A percentile compares a stretch with the other conserved stretches of the same genome.
These are phyloP conservation scores for Globisporangium lucens DNA, from an alignment of 352 stramenopile species.

Conservation along the genomic window DNA sequence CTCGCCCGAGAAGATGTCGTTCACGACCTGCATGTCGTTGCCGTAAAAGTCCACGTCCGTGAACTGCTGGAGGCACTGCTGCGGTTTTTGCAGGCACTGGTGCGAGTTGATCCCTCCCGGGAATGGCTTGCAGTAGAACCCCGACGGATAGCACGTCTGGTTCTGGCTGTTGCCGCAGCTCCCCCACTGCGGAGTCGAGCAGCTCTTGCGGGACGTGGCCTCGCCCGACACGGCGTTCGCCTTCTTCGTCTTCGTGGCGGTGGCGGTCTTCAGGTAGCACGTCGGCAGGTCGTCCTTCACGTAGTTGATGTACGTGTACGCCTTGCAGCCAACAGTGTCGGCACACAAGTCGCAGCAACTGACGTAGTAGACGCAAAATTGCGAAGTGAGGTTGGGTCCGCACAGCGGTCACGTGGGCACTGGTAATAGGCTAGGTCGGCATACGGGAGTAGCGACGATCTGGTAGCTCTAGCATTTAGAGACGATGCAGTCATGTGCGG, in stretches of 20 bases:
- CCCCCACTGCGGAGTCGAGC: slow-evolving; percentile 17
- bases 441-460: too few species aligned
- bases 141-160: slow-evolving; percentile 30
- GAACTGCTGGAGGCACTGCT: slow-evolving; percentile 30
- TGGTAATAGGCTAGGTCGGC: too few species aligned
- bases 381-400: too few species aligned
- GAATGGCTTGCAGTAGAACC: slow-evolving; percentile 47
- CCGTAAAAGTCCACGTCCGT: slow-evolving; percentile 37
- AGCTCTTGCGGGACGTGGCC: slow-evolving; percentile 15
- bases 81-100: slow-evolving; percentile 36
- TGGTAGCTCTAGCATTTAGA: too few species aligned
- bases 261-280: slow-evolving; percentile 18
- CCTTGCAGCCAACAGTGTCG: slow-evolving; percentile 9
- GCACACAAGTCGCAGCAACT: slow-evolving; percentile 16
- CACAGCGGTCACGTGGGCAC: too few species aligned
- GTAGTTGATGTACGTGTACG: slow-evolving; percentile 20
- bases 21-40: slow-evolving; percentile 30
- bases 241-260: neutral
- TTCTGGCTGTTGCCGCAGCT: slow-evolving; percentile 21
- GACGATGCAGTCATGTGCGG: too few species aligned
- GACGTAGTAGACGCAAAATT: too few species aligned
- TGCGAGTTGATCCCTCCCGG: slow-evolving; percentile 31
- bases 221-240: neutral
- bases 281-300: neutral
- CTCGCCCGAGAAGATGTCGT: slow-evolving; percentile 19